Base-by-base conservation (phyloP, 805 yeast species). In the Nakazawaea wyomingensis region DNA sequence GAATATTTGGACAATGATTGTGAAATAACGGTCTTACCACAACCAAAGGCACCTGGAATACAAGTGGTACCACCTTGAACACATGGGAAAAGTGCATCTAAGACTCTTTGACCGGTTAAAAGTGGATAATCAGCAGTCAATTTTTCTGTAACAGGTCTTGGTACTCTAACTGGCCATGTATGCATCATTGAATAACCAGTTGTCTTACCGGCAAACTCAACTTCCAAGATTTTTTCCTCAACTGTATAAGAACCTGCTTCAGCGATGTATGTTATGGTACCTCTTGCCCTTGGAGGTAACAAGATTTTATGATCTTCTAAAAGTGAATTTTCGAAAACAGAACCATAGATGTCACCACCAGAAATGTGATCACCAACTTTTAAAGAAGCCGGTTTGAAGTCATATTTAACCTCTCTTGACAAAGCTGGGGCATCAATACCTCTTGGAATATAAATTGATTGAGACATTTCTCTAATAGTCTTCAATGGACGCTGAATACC, bases 1-100 rank as follows among this genome's bases (percentile, higher is more conserved):
- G 99, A 93, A 70, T 82, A 93, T 67, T 93, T 93, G 51, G 98
- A 91, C 62, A 93, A 74, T 1, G 98, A 88, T 72, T 91, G 99
- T 22, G 99, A 91, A 63, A 91, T 91, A 58, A 91, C 99, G 10
- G 99, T 91, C 65, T 90, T 93, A 68, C 99, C 99, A 70, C 98
- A 93, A 51, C 99, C 99, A 58, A 93, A 93, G 50, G 99, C 99
- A 71, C 99, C 99, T 37, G 99, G 99, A 65, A 93, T 93, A 84
- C 99, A 95, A 28, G 99, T 93, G 31, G 99, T 93, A 74, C 99
- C 99, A 72, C 99, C 99, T 74, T 93, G 99, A 56, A 93, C 99
- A 80, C 95, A 85, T 37, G 99, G 99, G 78, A 93, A 93, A 52
- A 93, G 77, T 24, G 99, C 83, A 68, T 93, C 99, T 65, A 93